phyloP scores from a whole-genome alignment of 257 asterid species.

The Jasminum sambac region DNA sequence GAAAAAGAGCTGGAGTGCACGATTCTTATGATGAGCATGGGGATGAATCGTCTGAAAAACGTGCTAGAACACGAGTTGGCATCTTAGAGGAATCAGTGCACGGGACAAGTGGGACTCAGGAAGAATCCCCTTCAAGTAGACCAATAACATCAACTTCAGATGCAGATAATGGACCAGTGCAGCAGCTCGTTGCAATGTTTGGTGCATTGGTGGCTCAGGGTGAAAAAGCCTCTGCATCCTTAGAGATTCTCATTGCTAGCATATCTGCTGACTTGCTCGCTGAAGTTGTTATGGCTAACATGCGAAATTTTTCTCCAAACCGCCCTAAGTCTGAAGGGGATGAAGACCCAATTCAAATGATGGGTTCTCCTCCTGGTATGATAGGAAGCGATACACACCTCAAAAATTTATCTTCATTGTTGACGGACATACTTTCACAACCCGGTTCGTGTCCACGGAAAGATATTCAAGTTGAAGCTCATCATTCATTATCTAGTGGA shows the following conservation, averaged over 20 bases:
- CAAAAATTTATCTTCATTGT: slow-evolving; percentile 59
- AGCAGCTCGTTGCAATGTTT: slow-evolving; percentile 97
- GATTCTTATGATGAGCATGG: slow-evolving; percentile 44
- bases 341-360: slow-evolving; percentile 41
- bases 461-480: slow-evolving; percentile 41
- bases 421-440: slow-evolving; percentile 51
- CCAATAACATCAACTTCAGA: slow-evolving; percentile 40
- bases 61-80: slow-evolving; percentile 50
- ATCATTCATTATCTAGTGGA: slow-evolving; percentile 36
- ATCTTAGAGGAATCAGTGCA: slow-evolving; percentile 45
- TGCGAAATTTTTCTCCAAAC: slow-evolving; percentile 70
- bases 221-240: slow-evolving; percentile 72
- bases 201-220: slow-evolving; percentile 94
- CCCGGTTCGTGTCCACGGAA: slow-evolving; percentile 39
- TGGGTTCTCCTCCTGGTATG: slow-evolving; percentile 41
- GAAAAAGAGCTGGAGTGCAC: slow-evolving; percentile 63
- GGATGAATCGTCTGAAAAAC: slow-evolving; percentile 66
- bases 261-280: slow-evolving; percentile 95
- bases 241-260: slow-evolving; percentile 93
- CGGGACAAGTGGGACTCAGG: slow-evolving; percentile 47
- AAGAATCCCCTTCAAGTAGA: slow-evolving; percentile 39
- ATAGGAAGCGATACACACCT: slow-evolving; percentile 55
- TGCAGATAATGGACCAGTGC: slow-evolving; percentile 79
- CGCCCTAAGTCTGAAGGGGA: slow-evolving; percentile 54
- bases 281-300: slow-evolving; percentile 88